These are phyloP conservation scores for Abelmoschus esculentus DNA, from an alignment of 345 rosid genomes.

Conservation along the genomic window DNA sequence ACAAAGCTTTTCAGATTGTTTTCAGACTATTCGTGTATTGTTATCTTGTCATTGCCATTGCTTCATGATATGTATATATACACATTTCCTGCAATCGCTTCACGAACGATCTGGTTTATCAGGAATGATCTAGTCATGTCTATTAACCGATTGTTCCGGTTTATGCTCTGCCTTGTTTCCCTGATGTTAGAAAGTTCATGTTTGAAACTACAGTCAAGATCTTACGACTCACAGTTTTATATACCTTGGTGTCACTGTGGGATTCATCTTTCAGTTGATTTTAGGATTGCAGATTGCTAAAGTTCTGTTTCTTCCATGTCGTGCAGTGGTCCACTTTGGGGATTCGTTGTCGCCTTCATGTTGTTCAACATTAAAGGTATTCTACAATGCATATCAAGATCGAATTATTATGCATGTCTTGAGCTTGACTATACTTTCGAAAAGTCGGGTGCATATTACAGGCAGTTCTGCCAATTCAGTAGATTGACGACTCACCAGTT, in stretches of 20 bases:
- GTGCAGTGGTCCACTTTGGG: constrained; percentile 91
- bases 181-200: too few species aligned
- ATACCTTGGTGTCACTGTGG: neutral
- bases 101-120: neutral
- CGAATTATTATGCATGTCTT: neutral
- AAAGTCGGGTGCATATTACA: neutral
- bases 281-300: constrained; percentile 17
- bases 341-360: constrained; percentile 94
- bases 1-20: constrained; percentile 9
- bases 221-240: too few species aligned
- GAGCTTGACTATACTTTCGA: neutral
- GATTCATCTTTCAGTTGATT: neutral
- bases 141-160: too few species aligned
- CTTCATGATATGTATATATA: too few species aligned
- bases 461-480: neutral
- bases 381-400: neutral
- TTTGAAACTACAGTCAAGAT: too few species aligned
- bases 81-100: neutral
- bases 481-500: neutral
- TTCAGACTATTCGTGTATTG: neutral
- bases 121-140: too few species aligned
- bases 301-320: constrained; percentile 15
- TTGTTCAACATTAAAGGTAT: constrained; percentile 84
- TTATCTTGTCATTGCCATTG: constrained; percentile 3
- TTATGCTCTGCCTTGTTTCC: neutral